Evolutionary conservation across 2,329 filamentous ascomycete species (phyloP).

Genomic region (Colletotrichum scovillei): DNA sequence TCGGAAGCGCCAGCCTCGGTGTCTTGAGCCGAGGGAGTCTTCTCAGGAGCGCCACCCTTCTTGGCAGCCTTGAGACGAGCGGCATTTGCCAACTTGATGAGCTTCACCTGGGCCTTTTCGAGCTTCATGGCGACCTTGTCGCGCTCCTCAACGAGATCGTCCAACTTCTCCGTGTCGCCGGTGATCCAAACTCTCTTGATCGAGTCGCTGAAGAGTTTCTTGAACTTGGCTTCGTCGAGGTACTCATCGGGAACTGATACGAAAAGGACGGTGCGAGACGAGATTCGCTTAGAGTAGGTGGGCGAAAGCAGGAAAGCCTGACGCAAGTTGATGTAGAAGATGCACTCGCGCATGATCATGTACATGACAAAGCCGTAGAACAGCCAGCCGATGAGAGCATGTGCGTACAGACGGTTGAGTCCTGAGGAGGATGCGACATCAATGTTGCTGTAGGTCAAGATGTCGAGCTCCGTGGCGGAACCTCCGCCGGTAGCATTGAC

Average conservation of each 20-base stretch:
- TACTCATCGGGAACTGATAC: constrained; percentile 85
- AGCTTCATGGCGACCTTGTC: constrained; percentile 84
- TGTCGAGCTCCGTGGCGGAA: constrained; percentile 73
- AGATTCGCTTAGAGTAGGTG: constrained; percentile 85
- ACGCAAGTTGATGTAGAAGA: constrained; percentile 92
- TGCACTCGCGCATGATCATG: constrained; percentile 85
- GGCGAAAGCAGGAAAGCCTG: constrained; percentile 93
- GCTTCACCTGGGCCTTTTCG: constrained; percentile 86
- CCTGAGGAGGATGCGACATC: constrained; percentile 57
- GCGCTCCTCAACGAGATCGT: constrained; percentile 84
- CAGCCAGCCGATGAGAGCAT: constrained; percentile 82
- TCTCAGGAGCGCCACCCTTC: constrained; percentile 61
- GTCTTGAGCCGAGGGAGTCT: constrained; percentile 63
- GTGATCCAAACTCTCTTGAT: constrained; percentile 89
- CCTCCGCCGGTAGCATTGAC: constrained; percentile 86
- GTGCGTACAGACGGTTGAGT: constrained; percentile 80
- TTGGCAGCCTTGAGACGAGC: constrained; percentile 76
- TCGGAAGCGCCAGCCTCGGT: constrained; percentile 75
- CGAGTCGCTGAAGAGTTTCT: constrained; percentile 83
- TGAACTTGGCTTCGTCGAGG: constrained; percentile 79
- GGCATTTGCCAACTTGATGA: constrained; percentile 83
- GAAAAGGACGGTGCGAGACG: constrained; percentile 90
- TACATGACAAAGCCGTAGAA: constrained; percentile 92
- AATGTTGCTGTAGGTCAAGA: constrained; percentile 84
- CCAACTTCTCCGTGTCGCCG: constrained; percentile 80